These are phyloP conservation scores for Phytophthora pistaciae DNA, from an alignment of 352 stramenopile species.

Conservation along the genomic window DNA sequence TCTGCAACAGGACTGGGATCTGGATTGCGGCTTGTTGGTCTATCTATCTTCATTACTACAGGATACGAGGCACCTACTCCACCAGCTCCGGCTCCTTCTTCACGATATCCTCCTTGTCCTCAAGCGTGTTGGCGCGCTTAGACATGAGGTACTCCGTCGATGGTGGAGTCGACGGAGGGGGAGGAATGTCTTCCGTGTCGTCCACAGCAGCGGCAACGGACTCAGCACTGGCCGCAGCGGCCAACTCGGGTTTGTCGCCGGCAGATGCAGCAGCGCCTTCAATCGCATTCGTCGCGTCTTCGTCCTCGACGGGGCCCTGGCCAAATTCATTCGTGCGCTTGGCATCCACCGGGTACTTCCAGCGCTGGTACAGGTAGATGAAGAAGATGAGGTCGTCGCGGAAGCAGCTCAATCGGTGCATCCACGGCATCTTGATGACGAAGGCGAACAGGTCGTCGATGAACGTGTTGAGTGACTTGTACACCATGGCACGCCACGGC, in stretches of 20 bases:
- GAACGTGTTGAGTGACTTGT: conserved; percentile 97
- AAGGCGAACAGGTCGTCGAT: conserved; percentile 95
- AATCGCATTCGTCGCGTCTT: conserved; percentile 39
- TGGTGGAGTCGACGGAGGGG: conserved; percentile 24
- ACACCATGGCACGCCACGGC: conserved; percentile 98
- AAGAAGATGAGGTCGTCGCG: conserved; percentile 99
- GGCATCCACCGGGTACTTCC: conserved; percentile 95
- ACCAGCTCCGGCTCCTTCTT: conserved; percentile 10
- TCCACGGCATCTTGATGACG: conserved; percentile 95
- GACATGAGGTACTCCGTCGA: conserved; percentile 69
- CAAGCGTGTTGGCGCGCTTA: conserved; percentile 55
- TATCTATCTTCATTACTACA: conserved; percentile 30
- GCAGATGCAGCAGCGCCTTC: conserved; percentile 22
- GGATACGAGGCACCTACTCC: conserved; percentile 12
- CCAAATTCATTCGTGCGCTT: conserved; percentile 95
- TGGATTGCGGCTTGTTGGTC: conserved; percentile 5
- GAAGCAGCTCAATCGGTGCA: conserved; percentile 98
- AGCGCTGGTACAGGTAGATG: conserved; percentile 99
- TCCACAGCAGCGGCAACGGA: conserved; percentile 30
- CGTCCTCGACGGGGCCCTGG: conserved; percentile 76
- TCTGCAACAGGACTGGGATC: conserved; percentile 11
- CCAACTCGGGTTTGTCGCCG: conserved; percentile 12
- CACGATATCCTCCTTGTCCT: conserved; percentile 26
- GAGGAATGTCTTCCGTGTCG: conserved; percentile 32
- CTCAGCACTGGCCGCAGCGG: conserved; percentile 20